These are phyloP conservation scores for Stereum hirsutum DNA, from an alignment of 1,284 basidiomycete species.

Conservation along the genomic window DNA sequence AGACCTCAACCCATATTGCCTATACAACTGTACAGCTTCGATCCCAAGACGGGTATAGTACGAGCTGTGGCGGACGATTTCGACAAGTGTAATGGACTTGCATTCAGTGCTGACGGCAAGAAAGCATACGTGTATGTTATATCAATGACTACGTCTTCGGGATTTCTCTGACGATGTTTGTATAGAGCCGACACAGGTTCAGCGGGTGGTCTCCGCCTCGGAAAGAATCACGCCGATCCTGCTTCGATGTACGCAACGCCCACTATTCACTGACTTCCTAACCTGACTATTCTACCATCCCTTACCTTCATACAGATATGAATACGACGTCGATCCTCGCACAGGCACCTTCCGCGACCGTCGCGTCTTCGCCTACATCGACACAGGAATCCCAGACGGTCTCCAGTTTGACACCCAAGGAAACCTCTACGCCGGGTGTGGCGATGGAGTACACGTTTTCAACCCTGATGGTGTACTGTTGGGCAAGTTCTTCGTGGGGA, in stretches of 20 bases:
- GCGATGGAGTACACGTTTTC: conserved; percentile 73
- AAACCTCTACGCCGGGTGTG: conserved; percentile 62
- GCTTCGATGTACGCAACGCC: conserved; percentile 61
- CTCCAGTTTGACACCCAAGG: conserved; percentile 49
- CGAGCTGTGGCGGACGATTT: conserved; percentile 9
- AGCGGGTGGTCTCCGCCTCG: conserved; percentile 34
- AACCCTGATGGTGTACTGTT: conserved; percentile 51
- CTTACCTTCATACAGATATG: conserved; percentile 38
- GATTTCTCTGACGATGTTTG: too few relatives aligned
- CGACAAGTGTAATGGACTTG: conserved; percentile 5
- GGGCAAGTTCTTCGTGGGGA: conserved; percentile 67
- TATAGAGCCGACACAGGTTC: conserved; percentile 46
- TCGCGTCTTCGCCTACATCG: conserved; percentile 62
- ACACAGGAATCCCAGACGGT: conserved; percentile 56
- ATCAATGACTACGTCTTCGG: too few relatives aligned
- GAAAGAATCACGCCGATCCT: conserved; percentile 53
- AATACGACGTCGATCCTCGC: conserved; percentile 57
- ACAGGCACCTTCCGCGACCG: conserved; percentile 52
- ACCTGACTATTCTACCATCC: too few relatives aligned
- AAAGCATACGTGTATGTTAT: conserved; percentile 9
- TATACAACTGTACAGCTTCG: conserved; percentile 8
- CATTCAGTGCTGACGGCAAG: conserved; percentile 7
- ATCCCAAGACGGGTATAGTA: conserved; percentile 3
- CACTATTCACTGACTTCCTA: too few relatives aligned
- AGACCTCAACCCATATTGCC: conserved; percentile 20